These are phyloP conservation scores for Phytopythium boreale DNA, from an alignment of 352 stramenopile genomes.

Conservation along the genomic window DNA sequence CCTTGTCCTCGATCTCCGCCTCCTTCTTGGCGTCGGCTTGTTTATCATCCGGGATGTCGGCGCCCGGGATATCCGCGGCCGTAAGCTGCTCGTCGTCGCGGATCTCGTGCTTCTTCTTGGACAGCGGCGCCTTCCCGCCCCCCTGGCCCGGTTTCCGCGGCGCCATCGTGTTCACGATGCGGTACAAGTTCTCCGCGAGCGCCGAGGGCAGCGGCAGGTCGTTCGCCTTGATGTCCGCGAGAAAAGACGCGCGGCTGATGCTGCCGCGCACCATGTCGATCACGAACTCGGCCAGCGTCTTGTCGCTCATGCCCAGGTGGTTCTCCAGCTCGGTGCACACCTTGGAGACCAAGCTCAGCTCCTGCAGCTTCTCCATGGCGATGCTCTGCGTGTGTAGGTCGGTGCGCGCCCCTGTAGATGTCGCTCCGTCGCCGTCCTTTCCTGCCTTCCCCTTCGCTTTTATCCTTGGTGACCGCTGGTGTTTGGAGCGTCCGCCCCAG, in stretches of 20 bases:
- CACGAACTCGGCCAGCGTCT: slow-evolving; percentile 96
- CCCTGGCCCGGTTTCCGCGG: slow-evolving; percentile 31
- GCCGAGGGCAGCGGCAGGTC: slow-evolving; percentile 58
- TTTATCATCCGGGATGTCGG: slow-evolving; percentile 22
- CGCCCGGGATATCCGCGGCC: slow-evolving; percentile 56
- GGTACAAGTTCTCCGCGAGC: slow-evolving; percentile 74
- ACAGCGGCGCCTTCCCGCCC: not conserved
- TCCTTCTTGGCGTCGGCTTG: slow-evolving; percentile 8
- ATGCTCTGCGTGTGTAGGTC: not conserved
- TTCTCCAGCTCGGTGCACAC: slow-evolving; percentile 89
- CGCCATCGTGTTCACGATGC: slow-evolving; percentile 81
- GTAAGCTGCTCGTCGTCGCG: slow-evolving; percentile 68
- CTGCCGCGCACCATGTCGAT: slow-evolving; percentile 87
- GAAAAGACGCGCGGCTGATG: slow-evolving; percentile 56
- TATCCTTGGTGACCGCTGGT: not conserved
- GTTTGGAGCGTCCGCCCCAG: not conserved
- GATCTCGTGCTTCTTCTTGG: slow-evolving; percentile 34
- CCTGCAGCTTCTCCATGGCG: slow-evolving; percentile 85
- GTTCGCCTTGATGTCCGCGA: slow-evolving; percentile 55
- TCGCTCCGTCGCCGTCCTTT: not conserved
- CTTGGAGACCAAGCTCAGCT: slow-evolving; percentile 88
- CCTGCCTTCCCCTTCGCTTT: not conserved
- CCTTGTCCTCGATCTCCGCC: slow-evolving; percentile 4
- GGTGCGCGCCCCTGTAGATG: not conserved
- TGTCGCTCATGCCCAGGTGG: slow-evolving; percentile 94